Percentiles rank a stretch among this genome's conserved stretches.
phyloP scores from a whole-genome alignment of 2,329 filamentous ascomycete genomes.

The Neonectria punicea region DNA sequence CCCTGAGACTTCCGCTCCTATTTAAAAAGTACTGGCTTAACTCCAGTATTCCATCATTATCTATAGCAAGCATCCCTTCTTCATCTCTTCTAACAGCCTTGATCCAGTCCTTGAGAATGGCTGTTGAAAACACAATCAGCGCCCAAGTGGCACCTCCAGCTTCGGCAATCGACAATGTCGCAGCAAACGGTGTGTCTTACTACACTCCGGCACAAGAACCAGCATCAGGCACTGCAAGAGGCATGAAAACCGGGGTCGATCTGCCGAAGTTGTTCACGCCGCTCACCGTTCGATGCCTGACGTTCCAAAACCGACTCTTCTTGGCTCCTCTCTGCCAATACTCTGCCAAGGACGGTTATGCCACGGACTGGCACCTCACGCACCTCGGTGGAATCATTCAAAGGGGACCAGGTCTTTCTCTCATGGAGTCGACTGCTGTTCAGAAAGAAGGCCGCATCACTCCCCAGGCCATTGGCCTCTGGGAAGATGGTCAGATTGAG shows the following conservation, averaged over 20 bases:
- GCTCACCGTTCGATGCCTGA: constrained; percentile 56
- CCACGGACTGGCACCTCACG: not conserved
- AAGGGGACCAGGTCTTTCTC: too few species aligned
- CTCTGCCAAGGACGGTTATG: constrained; percentile 42
- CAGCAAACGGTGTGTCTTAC: constrained; percentile 47
- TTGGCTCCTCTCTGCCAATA: constrained; percentile 59
- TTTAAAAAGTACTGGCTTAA: too few species aligned
- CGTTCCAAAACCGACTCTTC: constrained; percentile 57
- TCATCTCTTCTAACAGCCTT: too few species aligned
- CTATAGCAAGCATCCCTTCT: too few species aligned
- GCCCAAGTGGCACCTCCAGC: too few species aligned
- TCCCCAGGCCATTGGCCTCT: constrained; percentile 5
- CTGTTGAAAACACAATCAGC: too few species aligned
- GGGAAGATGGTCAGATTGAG: constrained; percentile 12
- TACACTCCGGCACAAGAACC: constrained; percentile 59
- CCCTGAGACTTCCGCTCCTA: too few species aligned
- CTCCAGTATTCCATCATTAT: too few species aligned
- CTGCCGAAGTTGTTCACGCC: constrained; percentile 57
- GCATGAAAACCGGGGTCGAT: constrained; percentile 28
- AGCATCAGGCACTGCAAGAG: constrained; percentile 57
- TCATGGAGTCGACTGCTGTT: too few species aligned
- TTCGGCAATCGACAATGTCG: too few species aligned
- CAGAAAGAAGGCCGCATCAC: constrained; percentile 14
- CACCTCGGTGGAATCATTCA: too few species aligned
- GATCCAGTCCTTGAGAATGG: too few species aligned